Conservation (phyloP, 495 filamentous ascomycete genomes). For the Echria macrotheca region DNA sequence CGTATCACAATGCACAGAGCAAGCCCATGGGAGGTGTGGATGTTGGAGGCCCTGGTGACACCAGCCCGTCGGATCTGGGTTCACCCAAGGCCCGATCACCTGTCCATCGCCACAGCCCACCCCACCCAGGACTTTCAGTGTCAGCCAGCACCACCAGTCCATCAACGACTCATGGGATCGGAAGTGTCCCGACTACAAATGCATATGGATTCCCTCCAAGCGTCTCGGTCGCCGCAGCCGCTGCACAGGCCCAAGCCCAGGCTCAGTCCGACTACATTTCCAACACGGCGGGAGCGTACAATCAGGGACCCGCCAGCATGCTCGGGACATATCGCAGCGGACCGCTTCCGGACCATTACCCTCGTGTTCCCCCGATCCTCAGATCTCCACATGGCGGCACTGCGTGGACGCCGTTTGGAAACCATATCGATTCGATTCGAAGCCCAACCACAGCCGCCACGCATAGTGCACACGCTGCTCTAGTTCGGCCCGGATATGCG, state of each 20-base stretch:
- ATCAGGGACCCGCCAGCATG: constrained; percentile 42
- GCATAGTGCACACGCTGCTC: constrained; percentile 24
- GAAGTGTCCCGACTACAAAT: constrained; percentile 36
- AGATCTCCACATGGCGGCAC: constrained; percentile 44
- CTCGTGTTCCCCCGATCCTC: constrained; percentile 38
- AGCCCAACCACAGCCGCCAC: constrained; percentile 29
- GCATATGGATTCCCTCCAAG: constrained; percentile 41
- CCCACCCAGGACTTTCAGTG: constrained; percentile 27
- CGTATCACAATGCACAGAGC: constrained; percentile 49
- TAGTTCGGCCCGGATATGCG: constrained; percentile 38
- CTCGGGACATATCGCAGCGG: constrained; percentile 39
- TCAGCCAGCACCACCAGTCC: constrained; percentile 25
- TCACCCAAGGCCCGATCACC: constrained; percentile 42
- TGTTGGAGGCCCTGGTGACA: constrained; percentile 27
- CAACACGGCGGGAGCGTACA: constrained; percentile 26
- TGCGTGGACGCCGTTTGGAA: constrained; percentile 42
- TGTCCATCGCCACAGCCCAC: constrained; percentile 37
- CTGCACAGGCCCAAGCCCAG: constrained; percentile 21
- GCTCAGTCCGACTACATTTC: constrained; percentile 25
- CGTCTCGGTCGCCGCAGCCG: constrained; percentile 34
- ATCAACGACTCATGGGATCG: constrained; percentile 24
- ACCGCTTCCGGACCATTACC: constrained; percentile 41
- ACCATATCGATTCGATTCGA: constrained; percentile 36
- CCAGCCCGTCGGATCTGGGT: constrained; percentile 40
- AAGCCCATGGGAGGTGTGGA: constrained; percentile 26